phyloP scores from a whole-genome alignment of 768 basidiomycete genomes.

The Naganishia vishniacii region DNA sequence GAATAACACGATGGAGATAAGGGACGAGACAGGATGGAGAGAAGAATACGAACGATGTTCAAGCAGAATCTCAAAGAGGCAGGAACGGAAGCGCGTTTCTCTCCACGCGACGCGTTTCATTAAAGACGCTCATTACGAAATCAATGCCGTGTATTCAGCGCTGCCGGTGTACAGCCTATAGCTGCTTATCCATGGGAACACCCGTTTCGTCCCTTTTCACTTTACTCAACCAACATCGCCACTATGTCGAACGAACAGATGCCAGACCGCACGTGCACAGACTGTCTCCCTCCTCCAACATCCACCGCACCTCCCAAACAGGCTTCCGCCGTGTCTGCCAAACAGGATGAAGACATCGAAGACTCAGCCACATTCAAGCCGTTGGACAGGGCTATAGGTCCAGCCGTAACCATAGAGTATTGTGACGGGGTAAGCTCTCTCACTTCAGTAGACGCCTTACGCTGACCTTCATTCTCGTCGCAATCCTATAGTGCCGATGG shows the following conservation, averaged over 20 bases:
- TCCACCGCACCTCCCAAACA: not conserved
- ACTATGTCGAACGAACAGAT: not conserved
- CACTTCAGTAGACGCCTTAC: not conserved
- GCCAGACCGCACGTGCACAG: not conserved
- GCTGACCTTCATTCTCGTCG: not conserved
- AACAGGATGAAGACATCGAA: slow-evolving; percentile 28
- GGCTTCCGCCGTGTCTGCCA: not conserved
- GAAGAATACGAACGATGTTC: not conserved
- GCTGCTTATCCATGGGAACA: too few species aligned
- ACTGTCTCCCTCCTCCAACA: not conserved
- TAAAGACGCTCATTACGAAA: not conserved
- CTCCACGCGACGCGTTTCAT: slow-evolving; percentile 21
- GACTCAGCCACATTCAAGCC: slow-evolving; percentile 38
- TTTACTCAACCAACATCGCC: too few species aligned
- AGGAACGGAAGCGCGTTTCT: not conserved
- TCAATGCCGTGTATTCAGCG: too few species aligned
- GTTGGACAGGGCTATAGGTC: slow-evolving; percentile 36
- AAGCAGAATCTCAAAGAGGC: slow-evolving; percentile 1
- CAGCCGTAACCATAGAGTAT: slow-evolving; percentile 78
- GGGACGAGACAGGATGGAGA: not conserved
- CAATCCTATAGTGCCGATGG: slow-evolving; percentile 50
- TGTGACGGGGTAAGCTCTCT: slow-evolving; percentile 61
- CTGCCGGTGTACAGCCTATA: too few species aligned
- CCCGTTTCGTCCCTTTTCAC: too few species aligned
- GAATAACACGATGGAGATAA: not conserved